Evolutionary conservation across 768 basidiomycete species (phyloP), one percentile per base, ranked within the genome.

Genomic region (Pholiota conissans): DNA sequence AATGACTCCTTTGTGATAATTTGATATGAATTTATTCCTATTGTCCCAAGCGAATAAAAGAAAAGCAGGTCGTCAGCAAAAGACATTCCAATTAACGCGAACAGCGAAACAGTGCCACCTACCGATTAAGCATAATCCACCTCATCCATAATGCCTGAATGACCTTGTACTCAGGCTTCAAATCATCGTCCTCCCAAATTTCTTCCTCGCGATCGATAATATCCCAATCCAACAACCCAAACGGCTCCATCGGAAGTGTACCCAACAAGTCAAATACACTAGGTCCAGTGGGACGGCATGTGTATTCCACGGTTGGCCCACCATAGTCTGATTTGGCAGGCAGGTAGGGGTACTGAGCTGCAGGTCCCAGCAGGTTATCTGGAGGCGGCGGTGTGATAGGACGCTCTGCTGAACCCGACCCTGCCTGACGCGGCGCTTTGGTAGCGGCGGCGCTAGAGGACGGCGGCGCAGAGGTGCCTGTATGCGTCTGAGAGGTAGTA

Each of bases 191-290:
- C 59, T 90, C 87, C 56, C 84, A 91, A 0, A 92, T 76, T 60
- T 91, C 90, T 49, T 91, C 91, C 64, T 92, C 90, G 37, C 82
- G 73, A 57, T 91, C 89, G 7, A 88, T 49, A 7, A 93, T 76
- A 35, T 79, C 75, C 90, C 90, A 92, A 2, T 79, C 78, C 40
- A 89, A 75, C 2, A 89, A 71, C 3, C 91, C 91, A 58, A 80
- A 91, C 3, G 71, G 73, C 26, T 85, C 81, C 63, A 87, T 67
- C 0, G 89, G 79, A 11, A 89, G 68, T 5, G 80, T 81, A 14
- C 79, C 79, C 39, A 92, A 65, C 5, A 89, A 71, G 65, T 92
- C 90, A 57, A 79, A 90, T 5, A 91, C 65, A 40, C 81, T 80
- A 1, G 84, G 77, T 0, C 89, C 90, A 20, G 82, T 80, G 6